phyloP scores from a whole-genome alignment of 371 early-diverging fungal genomes.

The Mucor velutinosus region DNA sequence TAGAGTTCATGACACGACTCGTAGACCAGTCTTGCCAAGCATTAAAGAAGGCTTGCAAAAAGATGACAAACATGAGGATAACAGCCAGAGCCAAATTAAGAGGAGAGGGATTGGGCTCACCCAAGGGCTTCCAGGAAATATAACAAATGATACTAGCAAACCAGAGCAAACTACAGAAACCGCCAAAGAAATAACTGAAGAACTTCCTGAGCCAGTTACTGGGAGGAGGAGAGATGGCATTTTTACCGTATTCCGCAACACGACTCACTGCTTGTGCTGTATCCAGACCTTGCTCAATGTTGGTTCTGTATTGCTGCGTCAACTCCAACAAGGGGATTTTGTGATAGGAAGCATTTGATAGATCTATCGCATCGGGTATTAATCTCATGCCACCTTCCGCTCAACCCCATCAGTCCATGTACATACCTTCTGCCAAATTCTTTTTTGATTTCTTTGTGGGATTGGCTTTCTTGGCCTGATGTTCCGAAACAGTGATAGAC shows the following conservation, averaged over 20 bases:
- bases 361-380: conserved; percentile 2
- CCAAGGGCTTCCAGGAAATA: conserved; percentile 45
- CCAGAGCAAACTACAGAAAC: conserved; percentile 46
- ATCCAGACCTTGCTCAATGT: conserved; percentile 45
- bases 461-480: conserved; percentile 17
- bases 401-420: not conserved
- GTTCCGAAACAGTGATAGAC: conserved; percentile 40
- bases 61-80: conserved; percentile 59
- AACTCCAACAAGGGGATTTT: conserved; percentile 38
- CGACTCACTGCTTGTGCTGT: conserved; percentile 37
- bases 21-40: conserved; percentile 80
- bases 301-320: conserved; percentile 47
- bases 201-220: conserved; percentile 51
- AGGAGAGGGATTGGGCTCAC: conserved; percentile 37
- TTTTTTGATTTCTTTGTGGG: conserved; percentile 15
- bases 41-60: conserved; percentile 65
- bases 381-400: not conserved
- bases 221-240: conserved; percentile 48
- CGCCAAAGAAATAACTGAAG: conserved; percentile 43
- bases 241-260: conserved; percentile 50
- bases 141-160: conserved; percentile 46
- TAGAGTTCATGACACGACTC: conserved; percentile 71
- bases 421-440: conserved; percentile 30
- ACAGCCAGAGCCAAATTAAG: conserved; percentile 40
- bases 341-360: conserved; percentile 27